Conservation (phyloP, 1,284 basidiomycete species). For the Anthracocystis walkeri region DNA sequence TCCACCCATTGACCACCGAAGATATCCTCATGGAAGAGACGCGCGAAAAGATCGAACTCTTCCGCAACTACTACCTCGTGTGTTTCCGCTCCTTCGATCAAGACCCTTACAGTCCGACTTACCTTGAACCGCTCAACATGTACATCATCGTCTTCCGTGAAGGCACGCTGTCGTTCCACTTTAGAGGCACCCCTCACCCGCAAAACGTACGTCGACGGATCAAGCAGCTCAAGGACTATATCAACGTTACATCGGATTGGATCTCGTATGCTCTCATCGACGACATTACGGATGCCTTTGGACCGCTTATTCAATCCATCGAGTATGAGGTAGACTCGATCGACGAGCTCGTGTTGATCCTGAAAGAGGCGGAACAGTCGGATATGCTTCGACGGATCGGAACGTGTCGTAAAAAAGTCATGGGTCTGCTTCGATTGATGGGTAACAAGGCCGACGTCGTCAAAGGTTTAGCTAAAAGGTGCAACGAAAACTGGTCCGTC, state of each 20-base stretch:
- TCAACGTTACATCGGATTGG: conserved; percentile 98
- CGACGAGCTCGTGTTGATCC: conserved; percentile 94
- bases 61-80: conserved; percentile 98
- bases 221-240: conserved; percentile 99
- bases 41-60: conserved; percentile 98
- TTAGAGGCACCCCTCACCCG: conserved; percentile 94
- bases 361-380: conserved; percentile 86
- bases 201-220: conserved; percentile 97
- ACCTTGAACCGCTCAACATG: conserved; percentile 98
- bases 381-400: conserved; percentile 89
- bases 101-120: conserved; percentile 95
- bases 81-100: conserved; percentile 99
- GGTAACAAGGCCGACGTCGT: conserved; percentile 99
- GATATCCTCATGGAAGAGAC: conserved; percentile 99
- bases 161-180: conserved; percentile 98
- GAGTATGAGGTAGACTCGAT: conserved; percentile 99
- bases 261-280: conserved; percentile 99
- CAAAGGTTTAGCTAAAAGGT: conserved; percentile 93
- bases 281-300: conserved; percentile 99
- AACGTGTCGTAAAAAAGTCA: conserved; percentile 98
- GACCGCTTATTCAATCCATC: conserved; percentile 96
- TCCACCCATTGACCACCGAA: conserved; percentile 98
- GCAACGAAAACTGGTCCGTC: conserved; percentile 99
- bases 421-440: conserved; percentile 94
- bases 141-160: conserved; percentile 99